Conservation (phyloP, 208 protist species). For the Naegleria fowleri region DNA sequence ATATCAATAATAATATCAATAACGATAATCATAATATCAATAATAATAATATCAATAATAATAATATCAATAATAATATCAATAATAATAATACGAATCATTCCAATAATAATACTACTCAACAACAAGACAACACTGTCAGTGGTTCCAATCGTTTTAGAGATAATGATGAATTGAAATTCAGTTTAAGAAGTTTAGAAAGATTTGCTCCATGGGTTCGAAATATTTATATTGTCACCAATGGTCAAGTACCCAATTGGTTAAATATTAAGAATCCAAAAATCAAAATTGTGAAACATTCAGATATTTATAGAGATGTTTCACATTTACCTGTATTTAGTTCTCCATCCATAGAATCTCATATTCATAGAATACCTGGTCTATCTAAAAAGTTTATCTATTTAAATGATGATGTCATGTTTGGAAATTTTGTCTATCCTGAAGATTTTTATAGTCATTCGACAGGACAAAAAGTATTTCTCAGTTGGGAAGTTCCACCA, state of each 20-base stretch:
- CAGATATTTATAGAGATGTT: constrained; percentile 68
- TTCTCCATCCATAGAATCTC: constrained; percentile 72
- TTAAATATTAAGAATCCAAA: constrained; percentile 56
- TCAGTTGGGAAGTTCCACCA: constrained; percentile 73
- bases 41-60: no score
- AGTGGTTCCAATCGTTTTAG: constrained; percentile 41
- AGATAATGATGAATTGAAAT: constrained; percentile 84
- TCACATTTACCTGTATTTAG: constrained; percentile 71
- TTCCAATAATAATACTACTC: no score
- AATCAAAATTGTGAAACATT: constrained; percentile 42
- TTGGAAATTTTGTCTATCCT: constrained; percentile 60
- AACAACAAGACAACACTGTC: not conserved
- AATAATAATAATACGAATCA: no score
- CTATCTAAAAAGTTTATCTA: constrained; percentile 73
- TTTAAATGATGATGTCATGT: constrained; percentile 79
- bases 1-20: no score
- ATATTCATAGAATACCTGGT: constrained; percentile 72
- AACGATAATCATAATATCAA: no score
- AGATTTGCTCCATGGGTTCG: constrained; percentile 80
- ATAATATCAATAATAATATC: no score
- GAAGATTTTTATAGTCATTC: constrained; percentile 60
- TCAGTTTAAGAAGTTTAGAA: constrained; percentile 85
- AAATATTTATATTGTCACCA: constrained; percentile 88
- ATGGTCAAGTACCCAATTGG: constrained; percentile 82
- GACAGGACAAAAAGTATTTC: constrained; percentile 65